Evolutionary conservation across 192 early-diverging fungal species (phyloP).

Genomic region (Podila verticillata): DNA sequence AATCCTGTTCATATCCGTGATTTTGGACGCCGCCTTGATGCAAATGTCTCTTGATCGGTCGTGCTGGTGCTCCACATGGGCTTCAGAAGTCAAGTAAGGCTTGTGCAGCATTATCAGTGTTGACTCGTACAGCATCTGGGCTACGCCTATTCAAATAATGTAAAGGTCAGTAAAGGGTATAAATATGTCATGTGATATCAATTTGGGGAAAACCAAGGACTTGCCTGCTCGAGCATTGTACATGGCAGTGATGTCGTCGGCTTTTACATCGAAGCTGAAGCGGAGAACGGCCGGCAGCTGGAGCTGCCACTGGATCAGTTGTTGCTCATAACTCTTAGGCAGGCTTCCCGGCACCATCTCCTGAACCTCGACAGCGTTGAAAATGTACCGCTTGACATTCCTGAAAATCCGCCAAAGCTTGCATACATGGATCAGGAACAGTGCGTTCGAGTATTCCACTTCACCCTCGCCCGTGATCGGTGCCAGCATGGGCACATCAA

Average conservation of each 20-base stretch:
- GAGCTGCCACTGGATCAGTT: constrained; percentile 45
- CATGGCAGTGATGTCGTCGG: constrained; percentile 12
- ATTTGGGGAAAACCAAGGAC: background rate
- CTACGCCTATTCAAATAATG: constrained; percentile 18
- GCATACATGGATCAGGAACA: constrained; percentile 33
- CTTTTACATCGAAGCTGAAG: constrained; percentile 35
- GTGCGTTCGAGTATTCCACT: constrained; percentile 34
- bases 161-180: background rate
- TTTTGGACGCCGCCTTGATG: constrained; percentile 39
- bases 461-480: constrained; percentile 30
- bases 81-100: constrained; percentile 18
- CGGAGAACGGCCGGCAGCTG: constrained; percentile 31
- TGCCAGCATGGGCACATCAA: constrained; percentile 28
- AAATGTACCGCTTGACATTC: constrained; percentile 45
- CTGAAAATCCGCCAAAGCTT: constrained; percentile 39
- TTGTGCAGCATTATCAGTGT: constrained; percentile 42
- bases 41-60: constrained; percentile 41
- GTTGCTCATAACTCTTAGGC: constrained; percentile 43
- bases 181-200: too few relatives aligned
- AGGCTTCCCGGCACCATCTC: constrained; percentile 44
- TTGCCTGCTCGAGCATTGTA: constrained; percentile 42
- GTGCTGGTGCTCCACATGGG: constrained; percentile 4
- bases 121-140: constrained; percentile 40
- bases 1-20: constrained; percentile 23
- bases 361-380: constrained; percentile 30